Conservation (phyloP, 176 grass and related monocot genomes). For the Pontederia crassipes region DNA sequence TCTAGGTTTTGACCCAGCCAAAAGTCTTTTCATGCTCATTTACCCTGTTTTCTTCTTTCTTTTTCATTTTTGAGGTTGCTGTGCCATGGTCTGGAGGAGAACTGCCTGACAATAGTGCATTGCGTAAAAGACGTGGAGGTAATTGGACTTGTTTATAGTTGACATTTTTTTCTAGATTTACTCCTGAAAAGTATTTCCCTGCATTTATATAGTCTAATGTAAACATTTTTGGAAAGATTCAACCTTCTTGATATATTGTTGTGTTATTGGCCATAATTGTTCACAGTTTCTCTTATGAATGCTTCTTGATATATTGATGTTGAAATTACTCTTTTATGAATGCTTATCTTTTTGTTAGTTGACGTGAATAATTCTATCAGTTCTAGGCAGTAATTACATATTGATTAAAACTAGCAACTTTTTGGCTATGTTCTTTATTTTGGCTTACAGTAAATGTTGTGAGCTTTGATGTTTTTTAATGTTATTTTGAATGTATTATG, state of each 20-base stretch:
- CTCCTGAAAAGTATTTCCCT: neutral
- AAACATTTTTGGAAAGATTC: no score
- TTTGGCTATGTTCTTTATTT: no score
- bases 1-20: constrained; percentile 12
- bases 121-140: constrained; percentile 88
- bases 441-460: no score
- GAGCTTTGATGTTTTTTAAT: no score
- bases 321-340: neutral
- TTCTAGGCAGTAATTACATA: no score
- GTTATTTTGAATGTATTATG: no score
- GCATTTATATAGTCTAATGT: no score
- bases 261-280: no score
- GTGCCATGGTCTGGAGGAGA: constrained; percentile 59
- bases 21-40: neutral
- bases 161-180: neutral
- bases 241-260: no score
- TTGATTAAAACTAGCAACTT: no score
- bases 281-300: no score
- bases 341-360: neutral
- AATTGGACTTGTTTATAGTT: constrained; percentile 6
- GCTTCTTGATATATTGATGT: neutral
- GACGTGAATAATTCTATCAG: no score
- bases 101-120: constrained; percentile 63
- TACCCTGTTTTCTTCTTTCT: neutral
- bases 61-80: constrained; percentile 41